Evolutionary conservation across 768 basidiomycete genomes (phyloP), one percentile per base, ranked within the genome.

Genomic region (Leucosporidium yakuticum): DNA sequence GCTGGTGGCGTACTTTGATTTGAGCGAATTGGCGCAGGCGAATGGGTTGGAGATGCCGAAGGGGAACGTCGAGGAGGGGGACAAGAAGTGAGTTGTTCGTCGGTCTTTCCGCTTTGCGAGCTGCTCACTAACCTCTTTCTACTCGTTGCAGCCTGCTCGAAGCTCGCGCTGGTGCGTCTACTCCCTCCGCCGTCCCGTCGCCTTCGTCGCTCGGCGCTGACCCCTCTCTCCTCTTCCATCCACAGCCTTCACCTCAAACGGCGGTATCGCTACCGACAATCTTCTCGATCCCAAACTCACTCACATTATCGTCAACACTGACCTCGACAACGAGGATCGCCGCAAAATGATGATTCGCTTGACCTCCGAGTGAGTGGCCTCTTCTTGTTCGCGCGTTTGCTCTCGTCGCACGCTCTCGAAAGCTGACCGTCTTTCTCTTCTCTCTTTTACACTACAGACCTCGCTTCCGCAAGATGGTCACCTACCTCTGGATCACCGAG

Each of bases 211-310:
- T 27, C 39, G 39, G 20, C 5, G 17, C 36, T 47, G 14, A 48
- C 29, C 9, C 11, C 25, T 21, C 21, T 34, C 49, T 8, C 23
- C 21, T 27, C 11, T 2, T 6, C 60, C 17, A 4, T 27, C 20
- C 29, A 14, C 56, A 72, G 71, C 20, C 25, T 65, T 96, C 64
- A 78, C 72, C 31, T 81, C 84, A 20, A 85, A 91, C 71, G 92
- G 92, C 53, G 94, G 94, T 1, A 83, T 79, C 59, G 74, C 93
- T 12, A 86, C 77, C 5, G 56, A 83, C 17, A 84, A 83, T 63
- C 81, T 96, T 4, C 79, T 84, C 63, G 86, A 96, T 61, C 83
- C 87, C 29, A 90, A 87, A 76, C 80, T 97, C 50, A 95, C 93
- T 0, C 94, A 98, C 77, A 79, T 95, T 55, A 81, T 96, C 51